phyloP scores from a whole-genome alignment of 164 flowering plant genomes.

The Taxillus chinensis region DNA sequence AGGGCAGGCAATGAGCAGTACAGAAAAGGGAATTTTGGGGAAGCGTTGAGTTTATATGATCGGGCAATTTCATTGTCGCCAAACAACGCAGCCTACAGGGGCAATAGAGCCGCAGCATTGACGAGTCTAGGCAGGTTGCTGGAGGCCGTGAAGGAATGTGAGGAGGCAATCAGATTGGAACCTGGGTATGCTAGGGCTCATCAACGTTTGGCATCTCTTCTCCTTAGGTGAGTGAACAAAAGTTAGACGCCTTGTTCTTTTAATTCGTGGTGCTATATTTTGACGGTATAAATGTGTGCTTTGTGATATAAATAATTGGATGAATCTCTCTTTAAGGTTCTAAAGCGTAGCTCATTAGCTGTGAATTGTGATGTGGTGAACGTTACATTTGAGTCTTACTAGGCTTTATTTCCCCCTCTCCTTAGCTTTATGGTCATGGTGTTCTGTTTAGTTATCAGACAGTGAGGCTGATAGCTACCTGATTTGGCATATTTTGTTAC shows the following conservation, averaged over 20 bases:
- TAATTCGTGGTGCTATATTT: background rate
- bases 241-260: background rate
- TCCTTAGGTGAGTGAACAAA: constrained; percentile 16
- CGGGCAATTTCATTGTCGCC: constrained; percentile 27
- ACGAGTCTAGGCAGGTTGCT: constrained; percentile 22
- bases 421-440: no score
- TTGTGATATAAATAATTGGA: no score
- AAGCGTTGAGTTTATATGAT: constrained; percentile 28
- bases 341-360: no score
- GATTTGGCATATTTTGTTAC: no score
- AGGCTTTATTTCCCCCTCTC: no score
- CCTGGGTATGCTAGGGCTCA: constrained; percentile 29
- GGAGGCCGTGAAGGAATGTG: constrained; percentile 35
- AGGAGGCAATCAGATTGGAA: constrained; percentile 33
- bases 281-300: no score
- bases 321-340: no score
- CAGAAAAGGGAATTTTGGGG: constrained; percentile 17
- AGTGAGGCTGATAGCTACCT: no score
- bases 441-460: no score
- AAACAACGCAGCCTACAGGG: constrained; percentile 22
- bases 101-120: constrained; percentile 35
- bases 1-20: constrained; percentile 30
- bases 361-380: no score
- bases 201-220: constrained; percentile 27
- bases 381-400: no score